Base-by-base conservation (phyloP, 495 filamentous ascomycete species). In the Evansstolkia leycettana region DNA sequence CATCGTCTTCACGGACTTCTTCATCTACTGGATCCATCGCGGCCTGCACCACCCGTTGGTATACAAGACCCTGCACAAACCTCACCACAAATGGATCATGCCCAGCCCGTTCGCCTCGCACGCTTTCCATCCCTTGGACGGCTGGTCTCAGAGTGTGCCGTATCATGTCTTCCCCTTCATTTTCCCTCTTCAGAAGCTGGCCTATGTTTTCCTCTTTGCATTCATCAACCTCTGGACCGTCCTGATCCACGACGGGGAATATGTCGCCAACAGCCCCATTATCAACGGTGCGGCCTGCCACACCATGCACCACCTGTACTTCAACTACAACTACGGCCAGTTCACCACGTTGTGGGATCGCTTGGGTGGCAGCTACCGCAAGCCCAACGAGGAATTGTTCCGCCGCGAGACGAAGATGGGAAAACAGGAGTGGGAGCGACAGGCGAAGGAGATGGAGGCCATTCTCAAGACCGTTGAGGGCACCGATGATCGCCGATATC, bases 61-160 rank as follows among this genome's bases (percentile, higher is more conserved):
- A 33, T 96, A 95, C 75, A 89, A 84, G 66, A 64, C 61, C 31
- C 72, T 96, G 14, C 89, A 96, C 72, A 96, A 96, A 70, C 80
- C 84, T 34, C 90, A 96, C 66, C 89, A 96, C 76, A 94, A 94
- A 65, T 95, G 89, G 90, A 94, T 96, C 62, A 92, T 95, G 85
- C 90, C 90, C 4, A 94, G 87, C 5, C 89, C 89, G 8, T 95
- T 72, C 55, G 90, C 89, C 8, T 80, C 76, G 34, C 80, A 93
- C 62, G 89, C 89, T 34, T 95, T 96, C 72, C 88, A 96, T 66
- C 90, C 89, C 1, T 46, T 94, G 25, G 89, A 96, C 58, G 90
- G 90, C 51, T 95, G 76, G 64, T 69, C 79, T n/a, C 90, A 95
- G 65, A 82, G 82, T 47, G 46, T 94, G 17, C 89, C 89, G 0